A percentile compares a stretch with the other conserved stretches of the same genome.
Evolutionary conservation across 2,329 filamentous ascomycete genomes (phyloP).

Genomic region (Acrocalymma vagum): DNA sequence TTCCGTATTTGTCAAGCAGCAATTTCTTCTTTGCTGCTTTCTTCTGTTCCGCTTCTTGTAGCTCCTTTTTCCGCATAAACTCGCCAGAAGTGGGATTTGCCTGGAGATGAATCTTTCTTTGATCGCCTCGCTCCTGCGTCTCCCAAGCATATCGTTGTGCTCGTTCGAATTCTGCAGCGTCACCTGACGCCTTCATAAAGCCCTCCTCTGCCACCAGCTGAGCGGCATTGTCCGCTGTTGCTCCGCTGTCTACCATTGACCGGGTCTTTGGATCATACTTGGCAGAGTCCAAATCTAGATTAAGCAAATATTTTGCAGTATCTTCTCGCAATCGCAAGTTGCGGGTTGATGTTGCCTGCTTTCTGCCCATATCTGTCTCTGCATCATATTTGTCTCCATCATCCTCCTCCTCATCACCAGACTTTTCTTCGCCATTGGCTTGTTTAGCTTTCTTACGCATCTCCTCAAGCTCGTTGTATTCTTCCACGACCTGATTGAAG

Average conservation of each 20-base stretch:
- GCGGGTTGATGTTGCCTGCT: slow-evolving; percentile 88
- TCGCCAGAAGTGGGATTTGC: slow-evolving; percentile 96
- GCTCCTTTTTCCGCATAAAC: slow-evolving; percentile 80
- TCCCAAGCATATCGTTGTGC: slow-evolving; percentile 96
- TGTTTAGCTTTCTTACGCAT: slow-evolving; percentile 64
- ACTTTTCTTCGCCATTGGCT: slow-evolving; percentile 52
- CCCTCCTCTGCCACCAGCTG: slow-evolving; percentile 91
- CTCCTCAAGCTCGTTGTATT: slow-evolving; percentile 86
- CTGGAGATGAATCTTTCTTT: slow-evolving; percentile 86
- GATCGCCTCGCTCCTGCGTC: slow-evolving; percentile 81
- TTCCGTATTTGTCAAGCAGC: slow-evolving; percentile 84
- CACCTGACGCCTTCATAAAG: slow-evolving; percentile 86
- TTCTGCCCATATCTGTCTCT: slow-evolving; percentile 94
- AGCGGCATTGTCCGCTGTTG: slow-evolving; percentile 80
- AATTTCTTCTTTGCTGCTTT: slow-evolving; percentile 73
- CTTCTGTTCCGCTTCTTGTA: slow-evolving; percentile 75
- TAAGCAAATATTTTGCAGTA: slow-evolving; percentile 94
- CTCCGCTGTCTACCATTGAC: slow-evolving; percentile 86
- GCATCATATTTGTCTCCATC: slow-evolving; percentile 80
- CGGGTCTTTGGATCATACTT: slow-evolving; percentile 98
- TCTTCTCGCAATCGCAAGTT: slow-evolving; percentile 94
- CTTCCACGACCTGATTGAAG: slow-evolving; percentile 85
- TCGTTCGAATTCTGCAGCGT: slow-evolving; percentile 90
- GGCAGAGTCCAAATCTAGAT: slow-evolving; percentile 93
- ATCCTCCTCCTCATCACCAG: slow-evolving; percentile 59